Evolutionary conservation across 106 monocot species (phyloP), one percentile per base, ranked within the genome.

Genomic region (Amphibolis antarctica): DNA sequence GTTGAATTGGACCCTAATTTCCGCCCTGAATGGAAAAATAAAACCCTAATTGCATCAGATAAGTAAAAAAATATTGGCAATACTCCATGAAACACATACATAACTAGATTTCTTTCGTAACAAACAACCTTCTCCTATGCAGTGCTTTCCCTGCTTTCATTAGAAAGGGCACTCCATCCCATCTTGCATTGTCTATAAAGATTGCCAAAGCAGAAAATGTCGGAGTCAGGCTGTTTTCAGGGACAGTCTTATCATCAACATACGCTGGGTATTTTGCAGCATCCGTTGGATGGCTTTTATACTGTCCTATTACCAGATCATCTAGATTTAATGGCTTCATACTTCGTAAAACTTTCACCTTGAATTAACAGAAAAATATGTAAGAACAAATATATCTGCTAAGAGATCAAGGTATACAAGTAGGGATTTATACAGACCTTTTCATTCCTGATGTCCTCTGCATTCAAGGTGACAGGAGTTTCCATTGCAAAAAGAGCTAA

Each of bases 91-190:
- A 36, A 36, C 2, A 7, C 4, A 7, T 36, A 36, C 36, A 36
- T 4, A 4, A 36, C 7, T 36, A 36, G 36, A 36, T 36, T 4
- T 4, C 36, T 36, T 17, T n/a, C n/a, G n/a, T n/a, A n/a, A n/a
- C 1, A 14, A 14, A 24, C 52, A 72, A 89, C 93, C 89, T 27
- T 46, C 64, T 79, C n/a, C 66, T 78, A 63, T 94, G 76, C 64
- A 94, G 70, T 29, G 89, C 93, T 66, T 94, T 94, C 17, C 93
- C 93, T 29, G 89, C 89, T 71, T 94, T 94, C 93, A 94, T 86
- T 13, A 94, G 85, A 75, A 92, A 92, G 13, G 87, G 92, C 0
- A 94, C 93, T 12, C 93, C 93, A 58, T 94, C 93, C 93, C 88
- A 93, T 71, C 93, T 81, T 6, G 85, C 88, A 73, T 89, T 93